Percentiles rank a stretch among this genome's conserved stretches.
phyloP scores from a whole-genome alignment of 1,139 yeast species.

The Kurtzmaniella quercitrusa region DNA sequence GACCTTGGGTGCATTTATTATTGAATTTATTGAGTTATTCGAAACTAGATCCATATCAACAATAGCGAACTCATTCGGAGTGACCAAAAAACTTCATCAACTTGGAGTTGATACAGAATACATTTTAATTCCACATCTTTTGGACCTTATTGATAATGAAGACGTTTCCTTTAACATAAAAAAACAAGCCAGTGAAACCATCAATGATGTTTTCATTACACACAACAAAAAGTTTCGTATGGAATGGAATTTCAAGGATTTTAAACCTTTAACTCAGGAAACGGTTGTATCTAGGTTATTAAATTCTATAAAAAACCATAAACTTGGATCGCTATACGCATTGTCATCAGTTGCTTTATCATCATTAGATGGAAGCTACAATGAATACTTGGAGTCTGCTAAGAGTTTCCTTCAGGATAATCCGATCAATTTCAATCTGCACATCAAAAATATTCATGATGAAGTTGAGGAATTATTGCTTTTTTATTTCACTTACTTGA shows the following conservation, averaged over 20 bases:
- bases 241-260: not conserved
- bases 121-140: slow-evolving; percentile 24
- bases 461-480: slow-evolving; percentile 4
- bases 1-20: slow-evolving; percentile 30
- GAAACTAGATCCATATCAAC: slow-evolving; percentile 31
- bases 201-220: not conserved
- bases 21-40: slow-evolving; percentile 57
- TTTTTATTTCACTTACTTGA: not conserved
- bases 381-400: slow-evolving; percentile 6
- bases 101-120: slow-evolving; percentile 24
- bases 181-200: slow-evolving; percentile 10
- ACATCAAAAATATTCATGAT: not conserved
- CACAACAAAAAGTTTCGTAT: not conserved
- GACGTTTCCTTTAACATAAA: slow-evolving; percentile 36
- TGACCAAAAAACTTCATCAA: slow-evolving; percentile 20
- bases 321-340: not conserved
- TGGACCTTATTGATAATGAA: slow-evolving; percentile 19
- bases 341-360: not conserved
- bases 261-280: not conserved
- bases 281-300: not conserved
- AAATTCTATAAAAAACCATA: not conserved
- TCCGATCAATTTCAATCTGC: slow-evolving; percentile 6
- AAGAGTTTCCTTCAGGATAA: slow-evolving; percentile 6
- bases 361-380: not conserved
- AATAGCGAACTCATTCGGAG: slow-evolving; percentile 21